These are phyloP conservation scores for Suhomyces sp. DNA, from an alignment of 805 yeast genomes.

Conservation along the genomic window DNA sequence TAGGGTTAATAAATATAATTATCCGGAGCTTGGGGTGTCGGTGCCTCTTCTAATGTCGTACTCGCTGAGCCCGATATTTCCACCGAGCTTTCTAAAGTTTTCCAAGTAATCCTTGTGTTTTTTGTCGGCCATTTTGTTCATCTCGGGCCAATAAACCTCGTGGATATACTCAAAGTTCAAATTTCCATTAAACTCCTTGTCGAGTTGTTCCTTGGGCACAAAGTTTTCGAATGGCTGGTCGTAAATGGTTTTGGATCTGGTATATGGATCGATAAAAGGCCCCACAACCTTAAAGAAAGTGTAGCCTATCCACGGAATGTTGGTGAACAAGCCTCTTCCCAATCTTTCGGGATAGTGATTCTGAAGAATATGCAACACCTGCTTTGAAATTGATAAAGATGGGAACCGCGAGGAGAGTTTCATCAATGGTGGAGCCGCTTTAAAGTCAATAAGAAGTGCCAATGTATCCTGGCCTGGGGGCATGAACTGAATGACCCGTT, in stretches of 20 bases:
- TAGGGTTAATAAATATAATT: too few relatives aligned
- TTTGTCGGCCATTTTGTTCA: constrained; percentile 41
- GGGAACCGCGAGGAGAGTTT: constrained; percentile 44
- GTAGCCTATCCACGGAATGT: constrained; percentile 57
- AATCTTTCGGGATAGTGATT: constrained; percentile 59
- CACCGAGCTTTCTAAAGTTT: constrained; percentile 45
- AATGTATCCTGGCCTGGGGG: constrained; percentile 94
- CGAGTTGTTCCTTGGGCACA: constrained; percentile 52
- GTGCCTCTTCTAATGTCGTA: constrained; percentile 41
- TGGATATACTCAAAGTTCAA: constrained; percentile 53
- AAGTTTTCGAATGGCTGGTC: constrained; percentile 57
- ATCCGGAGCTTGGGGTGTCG: neutral
- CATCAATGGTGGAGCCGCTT: constrained; percentile 60
- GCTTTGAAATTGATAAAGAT: constrained; percentile 48
- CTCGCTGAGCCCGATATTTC: constrained; percentile 53
- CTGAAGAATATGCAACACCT: constrained; percentile 50
- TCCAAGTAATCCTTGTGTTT: constrained; percentile 31
- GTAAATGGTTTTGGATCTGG: constrained; percentile 54
- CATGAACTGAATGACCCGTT: constrained; percentile 90
- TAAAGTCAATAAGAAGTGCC: constrained; percentile 89
- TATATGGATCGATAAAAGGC: constrained; percentile 58
- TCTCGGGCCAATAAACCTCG: constrained; percentile 51
- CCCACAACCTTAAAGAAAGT: constrained; percentile 54
- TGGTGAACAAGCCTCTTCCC: constrained; percentile 52
- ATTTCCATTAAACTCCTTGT: constrained; percentile 47